Conservation (phyloP, 1,284 basidiomycete species). For the Pterula multifida region DNA sequence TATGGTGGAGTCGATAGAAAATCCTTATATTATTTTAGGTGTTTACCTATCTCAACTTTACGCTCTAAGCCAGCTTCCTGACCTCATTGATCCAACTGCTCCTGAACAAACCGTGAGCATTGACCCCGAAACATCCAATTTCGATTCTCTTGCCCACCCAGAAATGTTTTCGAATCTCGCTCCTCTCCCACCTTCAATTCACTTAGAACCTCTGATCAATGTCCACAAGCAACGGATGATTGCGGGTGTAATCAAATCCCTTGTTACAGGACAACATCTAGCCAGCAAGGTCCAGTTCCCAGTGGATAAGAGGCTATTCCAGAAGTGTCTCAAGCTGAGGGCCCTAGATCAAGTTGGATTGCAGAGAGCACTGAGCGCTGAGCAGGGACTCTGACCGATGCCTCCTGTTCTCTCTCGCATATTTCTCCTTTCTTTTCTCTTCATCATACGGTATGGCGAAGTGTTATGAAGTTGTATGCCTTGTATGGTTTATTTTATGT, state of each 20-base stretch:
- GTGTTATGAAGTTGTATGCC: no score
- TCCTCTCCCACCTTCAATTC: conserved; percentile 59
- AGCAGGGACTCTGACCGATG: no score
- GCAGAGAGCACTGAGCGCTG: conserved; percentile 32
- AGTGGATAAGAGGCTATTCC: conserved; percentile 62
- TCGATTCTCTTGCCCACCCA: conserved; percentile 57
- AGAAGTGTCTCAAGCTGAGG: conserved; percentile 60
- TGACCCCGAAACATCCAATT: conserved; percentile 47
- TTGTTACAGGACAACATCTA: conserved; percentile 73
- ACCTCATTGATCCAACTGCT: conserved; percentile 73
- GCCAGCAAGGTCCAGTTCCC: conserved; percentile 59
- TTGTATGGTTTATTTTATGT: no score
- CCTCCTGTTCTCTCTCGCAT: no score
- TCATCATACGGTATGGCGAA: no score
- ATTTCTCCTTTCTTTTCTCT: no score
- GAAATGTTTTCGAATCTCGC: conserved; percentile 64
- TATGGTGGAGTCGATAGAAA: conserved; percentile 16
- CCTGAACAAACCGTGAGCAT: conserved; percentile 57
- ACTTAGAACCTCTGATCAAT: conserved; percentile 79
- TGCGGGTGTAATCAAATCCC: conserved; percentile 62
- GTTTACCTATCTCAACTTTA: conserved; percentile 69
- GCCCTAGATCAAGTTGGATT: conserved; percentile 45
- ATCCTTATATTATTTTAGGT: conserved; percentile 30
- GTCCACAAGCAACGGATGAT: conserved; percentile 79
- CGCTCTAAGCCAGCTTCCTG: conserved; percentile 57